Conservation (phyloP, 768 basidiomycete species). For the Leccinum olivaceopallidum region DNA sequence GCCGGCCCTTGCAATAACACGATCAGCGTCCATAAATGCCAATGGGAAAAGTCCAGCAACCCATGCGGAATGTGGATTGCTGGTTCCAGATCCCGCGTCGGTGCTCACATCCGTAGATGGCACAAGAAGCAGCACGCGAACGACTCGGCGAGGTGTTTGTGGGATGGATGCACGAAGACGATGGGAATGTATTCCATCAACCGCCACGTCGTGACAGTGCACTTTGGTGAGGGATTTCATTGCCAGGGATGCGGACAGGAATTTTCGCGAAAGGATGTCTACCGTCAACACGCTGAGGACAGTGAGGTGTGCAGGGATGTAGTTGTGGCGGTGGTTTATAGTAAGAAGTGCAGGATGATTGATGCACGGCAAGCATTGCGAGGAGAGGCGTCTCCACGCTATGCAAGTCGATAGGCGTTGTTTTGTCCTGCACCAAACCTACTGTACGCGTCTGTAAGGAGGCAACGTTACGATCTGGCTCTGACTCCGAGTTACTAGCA, state of each 20-base stretch:
- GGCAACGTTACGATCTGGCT: too few relatives aligned
- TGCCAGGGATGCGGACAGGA: conserved; percentile 5
- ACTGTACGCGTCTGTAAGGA: not conserved
- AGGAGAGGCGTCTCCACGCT: not conserved
- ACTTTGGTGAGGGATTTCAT: conserved; percentile 8
- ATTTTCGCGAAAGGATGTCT: conserved; percentile 11
- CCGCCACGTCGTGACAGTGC: conserved; percentile 9
- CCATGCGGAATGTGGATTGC: conserved; percentile 16
- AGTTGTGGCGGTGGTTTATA: conserved; percentile 2
- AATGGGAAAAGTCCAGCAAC: conserved; percentile 1
- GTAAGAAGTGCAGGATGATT: not conserved
- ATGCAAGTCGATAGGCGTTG: not conserved
- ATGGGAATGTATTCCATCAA: conserved; percentile 11
- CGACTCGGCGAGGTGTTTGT: not conserved
- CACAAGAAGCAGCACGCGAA: not conserved
- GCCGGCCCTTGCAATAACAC: not conserved
- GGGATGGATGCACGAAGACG: conserved; percentile 3
- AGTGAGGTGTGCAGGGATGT: not conserved
- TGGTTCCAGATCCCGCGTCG: conserved; percentile 3
- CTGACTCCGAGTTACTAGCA: too few relatives aligned
- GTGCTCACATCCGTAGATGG: conserved; percentile 14
- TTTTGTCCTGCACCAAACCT: not conserved
- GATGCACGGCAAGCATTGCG: not conserved
- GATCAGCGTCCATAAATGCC: conserved; percentile 12
- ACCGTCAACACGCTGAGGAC: conserved; percentile 1